Base-by-base conservation (phyloP, 2,329 filamentous ascomycete genomes). In the Chalaropsis thielavioides region DNA sequence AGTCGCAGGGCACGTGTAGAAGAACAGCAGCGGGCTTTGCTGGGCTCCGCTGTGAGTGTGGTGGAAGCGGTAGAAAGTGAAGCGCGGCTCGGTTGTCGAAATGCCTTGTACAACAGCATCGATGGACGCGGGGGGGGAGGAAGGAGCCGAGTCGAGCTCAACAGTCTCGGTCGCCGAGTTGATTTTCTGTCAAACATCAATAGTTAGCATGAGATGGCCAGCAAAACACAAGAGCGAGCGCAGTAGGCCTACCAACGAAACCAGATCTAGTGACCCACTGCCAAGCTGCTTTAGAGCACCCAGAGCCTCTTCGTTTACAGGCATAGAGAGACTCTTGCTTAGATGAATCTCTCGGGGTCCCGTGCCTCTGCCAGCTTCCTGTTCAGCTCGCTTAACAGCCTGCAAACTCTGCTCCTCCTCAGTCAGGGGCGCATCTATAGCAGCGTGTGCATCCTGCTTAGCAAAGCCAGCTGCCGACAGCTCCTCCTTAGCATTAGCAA, bases 1-100 rank as follows among this genome's bases (percentile, higher is more conserved):
- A 3, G 86, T 80, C 7, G 81, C 77, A 0, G 90, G 90, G 73
- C 88, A 91, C 5, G 89, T 92, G 76, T 91, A 92, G 72, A 94
- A 84, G 77, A 94, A 94, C 5, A 92, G 78, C 60, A 92, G 77
- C 2, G 85, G 83, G 64, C 78, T 80, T 63, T 78, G 76, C 67
- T 80, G 75, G 58, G 72, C 68, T 24, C 83, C 83, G 40, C 77
- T 75, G 68, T 83, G 75, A 51, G 80, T 80, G 71, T 87, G 81
- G 13, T 74, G 77, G 73, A 85, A 88, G 35, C 85, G 81, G 78
- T 87, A 94, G 73, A 94, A 90, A 6, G 85, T 87, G 73, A 90
- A 92, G 54, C 89, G 81, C 3, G 89, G 89, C 73, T 90, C 87
- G 22, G 79, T 80, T 10, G 79, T 69, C 5, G 87, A 86, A 68